Conservation (phyloP, 129 eudicot genomes). For the Helianthus tuberosus region DNA sequence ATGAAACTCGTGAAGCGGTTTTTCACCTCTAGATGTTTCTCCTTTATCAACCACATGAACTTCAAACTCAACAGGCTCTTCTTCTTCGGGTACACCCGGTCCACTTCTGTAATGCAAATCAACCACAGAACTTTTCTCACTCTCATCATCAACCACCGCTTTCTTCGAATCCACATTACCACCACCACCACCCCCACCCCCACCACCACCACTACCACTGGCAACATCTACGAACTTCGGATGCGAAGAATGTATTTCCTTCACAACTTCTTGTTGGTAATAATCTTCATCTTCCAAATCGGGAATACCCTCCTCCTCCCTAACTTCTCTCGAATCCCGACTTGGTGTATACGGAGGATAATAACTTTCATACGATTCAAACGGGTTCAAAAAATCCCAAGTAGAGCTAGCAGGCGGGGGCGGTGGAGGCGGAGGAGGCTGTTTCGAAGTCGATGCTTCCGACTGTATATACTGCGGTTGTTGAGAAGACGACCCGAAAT, state of each 20-base stretch:
- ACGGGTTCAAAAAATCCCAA: conserved; percentile 89
- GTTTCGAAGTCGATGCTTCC: conserved; percentile 46
- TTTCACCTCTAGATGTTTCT: conserved; percentile 35
- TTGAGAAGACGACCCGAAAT: conserved; percentile 35
- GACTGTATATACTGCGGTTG: conserved; percentile 18
- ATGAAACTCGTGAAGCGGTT: conserved; percentile 50
- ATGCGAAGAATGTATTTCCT: conserved; percentile 62
- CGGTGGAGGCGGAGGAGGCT: conserved; percentile 79
- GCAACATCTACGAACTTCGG: conserved; percentile 59
- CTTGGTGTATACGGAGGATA: conserved; percentile 84
- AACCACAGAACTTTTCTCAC: conserved; percentile 34
- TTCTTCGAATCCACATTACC: conserved; percentile 46
- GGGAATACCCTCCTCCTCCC: conserved; percentile 98
- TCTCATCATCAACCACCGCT: conserved; percentile 48
- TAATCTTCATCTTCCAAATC: conserved; percentile 95
- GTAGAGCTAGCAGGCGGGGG: conserved; percentile 63
- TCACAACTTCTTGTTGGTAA: conserved; percentile 62
- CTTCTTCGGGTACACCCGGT: conserved; percentile 46
- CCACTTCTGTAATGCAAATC: conserved; percentile 50
- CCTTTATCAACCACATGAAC: conserved; percentile 90
- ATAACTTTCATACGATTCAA: conserved; percentile 58
- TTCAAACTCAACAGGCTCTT: conserved; percentile 80
- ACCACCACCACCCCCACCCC: neutral
- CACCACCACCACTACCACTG: conserved; percentile 14
- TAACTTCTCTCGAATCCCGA: conserved; percentile 81